Evolutionary conservation across 2,329 filamentous ascomycete species (phyloP), one percentile per base, ranked within the genome.

Genomic region (Penicillium sp.): DNA sequence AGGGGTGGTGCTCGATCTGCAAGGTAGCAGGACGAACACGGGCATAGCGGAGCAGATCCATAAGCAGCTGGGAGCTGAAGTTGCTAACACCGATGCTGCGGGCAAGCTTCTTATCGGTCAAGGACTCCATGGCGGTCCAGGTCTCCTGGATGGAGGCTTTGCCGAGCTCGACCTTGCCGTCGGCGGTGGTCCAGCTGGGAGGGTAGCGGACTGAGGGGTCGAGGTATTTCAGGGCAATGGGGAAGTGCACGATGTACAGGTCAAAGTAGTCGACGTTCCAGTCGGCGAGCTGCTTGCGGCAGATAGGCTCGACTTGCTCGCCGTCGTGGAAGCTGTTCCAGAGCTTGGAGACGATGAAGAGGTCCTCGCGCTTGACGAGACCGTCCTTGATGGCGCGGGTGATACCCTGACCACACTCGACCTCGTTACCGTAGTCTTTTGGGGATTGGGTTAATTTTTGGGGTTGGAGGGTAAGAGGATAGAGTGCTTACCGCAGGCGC

Each of bases 301-400:
- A 84, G 71, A 95, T 91, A 57, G 87, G 87, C 77, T 88, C 86
- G 61, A 93, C 90, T 67, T 84, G 83, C 66, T 93, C 87, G 67
- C 82, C 82, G 69, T 93, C 89, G 81, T 96, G 91, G 85, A 92
- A 96, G 65, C 87, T 88, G 81, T 93, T 92, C 91, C 92, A 96
- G 57, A 96, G 88, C 82, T 96, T 96, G 77, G 89, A 91, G 63
- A 93, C 90, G 72, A 96, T 87, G 85, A 96, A 96, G 73, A 96
- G 89, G 24, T 96, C 91, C 76, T 90, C 86, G 58, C 90, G 88
- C 81, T 88, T 91, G 66, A 93, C 90, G 57, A 93, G 76, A 44
- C 90, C 89, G 10, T 95, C 90, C 71, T 88, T 84, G 77, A 95
- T 91, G 69, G 90, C 90, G 65, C 89, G 88, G 58, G 87, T 85